Base-by-base conservation (phyloP, 2,329 filamentous ascomycete genomes). In the Xylaria arbuscula region DNA sequence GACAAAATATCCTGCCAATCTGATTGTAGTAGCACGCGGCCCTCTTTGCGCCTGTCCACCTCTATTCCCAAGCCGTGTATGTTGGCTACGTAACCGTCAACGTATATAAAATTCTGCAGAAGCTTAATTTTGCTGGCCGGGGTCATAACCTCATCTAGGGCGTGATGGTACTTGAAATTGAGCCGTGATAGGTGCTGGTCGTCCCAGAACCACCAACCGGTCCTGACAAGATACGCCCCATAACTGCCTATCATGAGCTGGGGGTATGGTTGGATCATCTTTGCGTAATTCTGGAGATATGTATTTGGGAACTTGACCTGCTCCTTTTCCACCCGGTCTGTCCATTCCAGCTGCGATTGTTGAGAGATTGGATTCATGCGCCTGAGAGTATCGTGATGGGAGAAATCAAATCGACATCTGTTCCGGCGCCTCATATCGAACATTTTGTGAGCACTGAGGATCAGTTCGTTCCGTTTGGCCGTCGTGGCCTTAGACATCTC, bases 191-290 rank as follows among this genome's bases (percentile, higher is more conserved):
- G 32, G 34, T 56, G n/a, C 10, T 34, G n/a, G 3, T 24, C 53
- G 19, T 56, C 34, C 53, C 53, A 56, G 34, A 40, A 22, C 53
- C 53, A 56, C 36, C 34, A 40, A 15, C 34, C 36, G 3, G 51
- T 54, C 32, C 9, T 48, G 9, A 9, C 2, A 9, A 28, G 19
- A 40, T 40, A 40, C 9, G 2, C 3, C 13, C 36, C 9, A 40
- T 9, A 13, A 40, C 9, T 9, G 8, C 9, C 8, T 13, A 40
- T 13, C 8, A 2, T 13, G 8, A 7, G 8, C 36, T 13, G 13
- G 36, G 3, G 36, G 28, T 15, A 13, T 24, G 22, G 2, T 15
- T 51, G 11, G 7, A 15, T 10, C 19, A 13, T 28, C 48, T 51
- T 28, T 28, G 48, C 10, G n/a, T 40, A 40, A 22, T 7, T 24